Percentiles rank a stretch among this genome's conserved stretches.
Evolutionary conservation across 345 rosid genomes (phyloP).

Genomic region (Euphorbia pulcherrima): DNA sequence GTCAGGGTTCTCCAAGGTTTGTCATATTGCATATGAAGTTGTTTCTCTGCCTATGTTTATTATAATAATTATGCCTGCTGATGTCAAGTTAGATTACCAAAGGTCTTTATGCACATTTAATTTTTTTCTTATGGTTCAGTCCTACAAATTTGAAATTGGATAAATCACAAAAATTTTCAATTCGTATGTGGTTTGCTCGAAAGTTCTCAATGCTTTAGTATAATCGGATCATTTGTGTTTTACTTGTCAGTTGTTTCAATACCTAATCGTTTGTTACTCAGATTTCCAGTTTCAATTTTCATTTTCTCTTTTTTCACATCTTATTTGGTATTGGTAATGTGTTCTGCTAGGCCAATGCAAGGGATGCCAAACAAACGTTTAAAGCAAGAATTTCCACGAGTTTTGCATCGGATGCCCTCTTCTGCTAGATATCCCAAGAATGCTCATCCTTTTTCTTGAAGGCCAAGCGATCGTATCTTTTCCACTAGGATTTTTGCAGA

Average conservation of each 20-base stretch:
- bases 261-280: neutral
- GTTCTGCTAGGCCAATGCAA: slow-evolving; percentile 49
- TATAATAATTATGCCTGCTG: neutral
- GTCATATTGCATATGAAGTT: slow-evolving; percentile 20
- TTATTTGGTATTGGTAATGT: slow-evolving; percentile 14
- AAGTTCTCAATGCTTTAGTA: neutral
- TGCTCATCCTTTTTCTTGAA: slow-evolving; percentile 53
- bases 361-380: slow-evolving; percentile 67
- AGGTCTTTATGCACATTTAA: neutral
- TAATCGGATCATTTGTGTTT: neutral
- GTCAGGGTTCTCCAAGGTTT: slow-evolving; percentile 80
- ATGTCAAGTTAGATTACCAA: neutral
- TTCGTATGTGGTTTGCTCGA: neutral
- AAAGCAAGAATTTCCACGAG: slow-evolving; percentile 67
- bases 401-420: slow-evolving; percentile 63
- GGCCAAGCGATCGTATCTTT: neutral
- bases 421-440: slow-evolving; percentile 72
- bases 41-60: neutral
- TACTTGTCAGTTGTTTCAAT: neutral
- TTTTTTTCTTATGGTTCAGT: neutral
- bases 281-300: neutral
- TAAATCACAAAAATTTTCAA: neutral
- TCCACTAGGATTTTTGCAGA: neutral
- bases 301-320: neutral
- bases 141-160: neutral